Base-by-base conservation (phyloP, 2,329 filamentous ascomycete species). In the Colletotrichum eremochloae region DNA sequence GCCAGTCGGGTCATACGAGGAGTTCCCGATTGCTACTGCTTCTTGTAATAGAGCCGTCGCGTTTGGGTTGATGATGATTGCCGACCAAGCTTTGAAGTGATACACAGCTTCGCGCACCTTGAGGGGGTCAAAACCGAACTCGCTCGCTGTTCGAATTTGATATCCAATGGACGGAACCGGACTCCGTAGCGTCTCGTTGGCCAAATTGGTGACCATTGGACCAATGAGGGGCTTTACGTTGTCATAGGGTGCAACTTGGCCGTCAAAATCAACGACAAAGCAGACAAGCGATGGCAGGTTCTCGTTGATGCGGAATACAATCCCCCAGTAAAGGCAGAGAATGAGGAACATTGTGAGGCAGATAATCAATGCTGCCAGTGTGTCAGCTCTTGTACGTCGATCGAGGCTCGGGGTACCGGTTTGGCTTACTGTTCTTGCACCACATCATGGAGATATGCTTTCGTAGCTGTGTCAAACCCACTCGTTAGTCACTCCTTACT, bases 251-350 rank as follows among this genome's bases (percentile, higher is more conserved):
- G 53, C 15, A 9, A 33, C 38, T 18, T 69, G 53, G 2, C 67
- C 67, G 40, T 66, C 62, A 40, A 70, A 70, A 5, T 70, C 62
- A 9, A 70, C 67, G 18, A 70, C 67, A 14, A 52, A 66, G 33
- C 62, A 70, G 15, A 66, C 56, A 5, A 70, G 48, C 11, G 62
- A 66, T 5, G 67, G 40, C 14, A 70, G 29, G n/a, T 66, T 70
- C 56, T 67, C 61, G 15, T 69, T 63, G 6, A 70, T 66, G 7
- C 53, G 63, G 31, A 55, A 70, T 0, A 66, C 67, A 1, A 70
- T 65, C 31, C 67, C 67, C 62, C 67, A 70, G 38, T 70, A 70
- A 14, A 70, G 53, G 33, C 62, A 70, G 4, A 66, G 63, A 5
- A 66, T 61, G 15, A 48, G 36, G 5, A 70, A 70, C 33, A 58